Percentiles rank a stretch among this genome's conserved stretches.
Evolutionary conservation across 192 early-diverging fungal species (phyloP).

Genomic region (Coemansia guatemalensis): DNA sequence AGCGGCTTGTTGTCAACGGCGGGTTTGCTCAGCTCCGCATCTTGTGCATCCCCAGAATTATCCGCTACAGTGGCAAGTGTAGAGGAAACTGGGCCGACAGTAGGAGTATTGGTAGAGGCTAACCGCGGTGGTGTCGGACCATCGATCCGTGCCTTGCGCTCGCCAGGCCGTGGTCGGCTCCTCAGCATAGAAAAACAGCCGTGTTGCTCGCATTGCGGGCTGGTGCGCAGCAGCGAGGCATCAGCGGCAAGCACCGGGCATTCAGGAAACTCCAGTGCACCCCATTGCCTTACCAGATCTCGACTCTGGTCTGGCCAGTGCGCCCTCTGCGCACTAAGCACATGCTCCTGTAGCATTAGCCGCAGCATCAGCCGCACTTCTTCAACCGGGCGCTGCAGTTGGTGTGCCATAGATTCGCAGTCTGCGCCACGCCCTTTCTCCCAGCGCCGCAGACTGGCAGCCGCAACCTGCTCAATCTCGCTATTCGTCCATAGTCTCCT

Average conservation of each 20-base stretch:
- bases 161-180: background rate
- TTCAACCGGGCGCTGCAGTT: conserved; percentile 13
- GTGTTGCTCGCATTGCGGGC: conserved; percentile 1
- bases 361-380: conserved; percentile 33
- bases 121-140: background rate
- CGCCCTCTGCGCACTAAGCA: conserved; percentile 20
- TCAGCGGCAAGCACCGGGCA: conserved; percentile 13
- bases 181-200: conserved; percentile 24
- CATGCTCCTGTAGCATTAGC: conserved; percentile 41
- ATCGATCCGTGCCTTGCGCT: background rate
- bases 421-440: conserved; percentile 18
- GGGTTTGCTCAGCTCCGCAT: background rate
- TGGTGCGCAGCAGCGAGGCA: background rate
- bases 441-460: conserved; percentile 26
- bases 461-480: conserved; percentile 21
- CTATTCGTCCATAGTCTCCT: conserved; percentile 17
- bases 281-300: conserved; percentile 24
- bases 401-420: conserved; percentile 8
- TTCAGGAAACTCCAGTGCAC: conserved; percentile 36
- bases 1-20: background rate
- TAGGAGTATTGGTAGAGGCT: background rate
- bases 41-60: background rate
- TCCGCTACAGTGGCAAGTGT: background rate
- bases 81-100: background rate
- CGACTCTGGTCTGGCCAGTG: conserved; percentile 24